These are phyloP conservation scores for Ceratocystis destructans DNA, from an alignment of 2,329 filamentous ascomycete genomes.

Conservation along the genomic window DNA sequence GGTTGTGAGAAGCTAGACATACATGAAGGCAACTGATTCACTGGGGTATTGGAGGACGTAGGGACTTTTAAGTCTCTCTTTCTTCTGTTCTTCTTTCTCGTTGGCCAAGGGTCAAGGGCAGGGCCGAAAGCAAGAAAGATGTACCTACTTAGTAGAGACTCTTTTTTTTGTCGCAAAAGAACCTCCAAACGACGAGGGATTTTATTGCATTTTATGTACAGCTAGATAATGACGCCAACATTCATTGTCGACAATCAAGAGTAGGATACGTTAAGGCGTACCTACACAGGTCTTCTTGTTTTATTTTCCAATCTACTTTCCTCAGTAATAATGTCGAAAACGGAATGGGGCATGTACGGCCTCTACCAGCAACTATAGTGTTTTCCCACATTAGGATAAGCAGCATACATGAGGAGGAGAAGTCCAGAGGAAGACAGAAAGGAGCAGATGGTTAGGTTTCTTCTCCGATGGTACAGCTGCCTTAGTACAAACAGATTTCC, in stretches of 20 bases:
- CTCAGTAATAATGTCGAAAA: neutral
- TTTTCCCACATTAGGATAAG: neutral
- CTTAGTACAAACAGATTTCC: neutral
- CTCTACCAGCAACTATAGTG: neutral
- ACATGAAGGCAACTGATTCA: neutral
- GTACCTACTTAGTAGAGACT: neutral
- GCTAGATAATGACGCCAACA: neutral
- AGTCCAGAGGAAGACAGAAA: neutral
- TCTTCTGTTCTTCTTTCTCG: neutral
- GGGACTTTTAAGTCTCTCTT: neutral
- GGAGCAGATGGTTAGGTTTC: neutral
- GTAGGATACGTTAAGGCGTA: neutral
- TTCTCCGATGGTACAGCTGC: neutral
- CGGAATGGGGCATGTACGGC: neutral
- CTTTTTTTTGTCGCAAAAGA: neutral
- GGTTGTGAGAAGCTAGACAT: neutral
- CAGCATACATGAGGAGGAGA: neutral
- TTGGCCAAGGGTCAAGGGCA: neutral
- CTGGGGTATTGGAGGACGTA: neutral
- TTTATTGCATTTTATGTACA: slow-evolving; percentile 1
- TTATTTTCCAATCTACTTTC: neutral
- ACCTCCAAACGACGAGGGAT: neutral
- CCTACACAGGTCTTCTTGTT: neutral
- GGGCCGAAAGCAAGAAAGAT: neutral
- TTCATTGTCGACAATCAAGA: neutral